phyloP scores from a whole-genome alignment of 1,284 basidiomycete genomes.

The Apiotrichum akiyoshidainum region DNA sequence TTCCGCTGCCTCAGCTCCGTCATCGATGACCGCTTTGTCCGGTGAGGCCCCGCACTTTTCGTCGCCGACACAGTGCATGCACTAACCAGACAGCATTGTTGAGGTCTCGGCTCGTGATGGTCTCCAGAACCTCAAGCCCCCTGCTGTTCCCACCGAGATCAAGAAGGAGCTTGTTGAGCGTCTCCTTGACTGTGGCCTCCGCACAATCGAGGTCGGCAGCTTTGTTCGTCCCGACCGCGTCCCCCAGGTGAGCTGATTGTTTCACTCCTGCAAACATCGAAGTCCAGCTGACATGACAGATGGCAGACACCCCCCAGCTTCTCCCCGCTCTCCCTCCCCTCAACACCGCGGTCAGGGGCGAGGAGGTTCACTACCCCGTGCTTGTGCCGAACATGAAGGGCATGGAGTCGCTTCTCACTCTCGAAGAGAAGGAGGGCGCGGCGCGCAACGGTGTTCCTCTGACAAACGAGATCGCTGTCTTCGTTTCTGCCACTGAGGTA shows the following conservation, averaged over 20 bases:
- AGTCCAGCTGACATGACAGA: constrained; percentile 54
- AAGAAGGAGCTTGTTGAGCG: constrained; percentile 80
- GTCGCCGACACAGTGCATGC: too few relatives aligned
- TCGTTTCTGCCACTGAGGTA: constrained; percentile 78
- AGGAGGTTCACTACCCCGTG: constrained; percentile 69
- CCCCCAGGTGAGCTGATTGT: constrained; percentile 72
- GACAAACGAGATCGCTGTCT: constrained; percentile 83
- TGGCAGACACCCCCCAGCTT: constrained; percentile 73
- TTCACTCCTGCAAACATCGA: too few relatives aligned
- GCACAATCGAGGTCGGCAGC: constrained; percentile 79
- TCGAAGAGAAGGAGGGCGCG: constrained; percentile 29
- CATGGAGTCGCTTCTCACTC: constrained; percentile 62
- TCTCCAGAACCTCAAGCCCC: constrained; percentile 79
- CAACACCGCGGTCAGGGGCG: constrained; percentile 42
- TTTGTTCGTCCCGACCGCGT: constrained; percentile 94
- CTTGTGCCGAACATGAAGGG: constrained; percentile 82
- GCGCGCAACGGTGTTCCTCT: constrained; percentile 27
- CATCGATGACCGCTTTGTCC: constrained; percentile 6
- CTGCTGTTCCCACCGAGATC: constrained; percentile 65
- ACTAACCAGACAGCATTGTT: constrained; percentile 59
- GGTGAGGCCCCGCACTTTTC: neutral
- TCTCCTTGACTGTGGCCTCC: constrained; percentile 67
- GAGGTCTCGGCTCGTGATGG: constrained; percentile 93
- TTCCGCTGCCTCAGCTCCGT: neutral
- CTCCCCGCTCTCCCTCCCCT: constrained; percentile 29